phyloP scores from a whole-genome alignment of 495 filamentous ascomycete species.

The Penicillium atrosanguineum region DNA sequence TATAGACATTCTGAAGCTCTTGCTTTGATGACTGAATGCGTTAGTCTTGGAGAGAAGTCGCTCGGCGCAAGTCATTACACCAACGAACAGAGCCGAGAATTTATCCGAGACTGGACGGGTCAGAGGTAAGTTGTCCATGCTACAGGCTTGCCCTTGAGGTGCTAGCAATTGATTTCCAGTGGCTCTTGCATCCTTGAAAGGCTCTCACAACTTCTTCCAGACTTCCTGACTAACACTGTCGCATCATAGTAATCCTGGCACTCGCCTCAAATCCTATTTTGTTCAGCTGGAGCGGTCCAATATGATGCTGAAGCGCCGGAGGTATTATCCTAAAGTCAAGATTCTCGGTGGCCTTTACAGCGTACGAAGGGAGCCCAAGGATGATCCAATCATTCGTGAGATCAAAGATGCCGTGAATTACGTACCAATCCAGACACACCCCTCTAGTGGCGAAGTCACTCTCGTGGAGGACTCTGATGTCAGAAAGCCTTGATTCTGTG shows the following conservation, averaged over 20 bases:
- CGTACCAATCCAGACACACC: not conserved
- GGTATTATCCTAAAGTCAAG: constrained; percentile 2
- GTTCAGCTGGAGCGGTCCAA: no score
- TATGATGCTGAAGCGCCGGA: not conserved
- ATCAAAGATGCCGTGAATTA: not conserved
- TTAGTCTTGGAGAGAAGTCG: not conserved
- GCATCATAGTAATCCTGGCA: no score
- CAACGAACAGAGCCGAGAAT: not conserved
- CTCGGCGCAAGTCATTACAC: not conserved
- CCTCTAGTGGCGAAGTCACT: not conserved
- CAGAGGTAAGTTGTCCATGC: not conserved
- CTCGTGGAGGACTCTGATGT: not conserved
- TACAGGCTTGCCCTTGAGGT: no score
- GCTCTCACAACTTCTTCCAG: no score
- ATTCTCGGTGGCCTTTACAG: constrained; percentile 4
- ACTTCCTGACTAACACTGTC: no score
- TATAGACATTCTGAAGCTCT: not conserved
- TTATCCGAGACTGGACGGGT: not conserved
- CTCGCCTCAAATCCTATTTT: no score
- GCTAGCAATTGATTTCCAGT: no score
- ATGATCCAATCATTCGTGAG: constrained; percentile 2
- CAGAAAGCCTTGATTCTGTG: not conserved
- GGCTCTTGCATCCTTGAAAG: no score
- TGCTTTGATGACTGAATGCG: constrained; percentile 1
- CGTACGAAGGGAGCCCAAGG: not conserved